Percentiles rank a stretch among this genome's conserved stretches.
These are phyloP conservation scores for Kockiozyma suomiensis DNA, from an alignment of 805 yeast species.

Conservation along the genomic window DNA sequence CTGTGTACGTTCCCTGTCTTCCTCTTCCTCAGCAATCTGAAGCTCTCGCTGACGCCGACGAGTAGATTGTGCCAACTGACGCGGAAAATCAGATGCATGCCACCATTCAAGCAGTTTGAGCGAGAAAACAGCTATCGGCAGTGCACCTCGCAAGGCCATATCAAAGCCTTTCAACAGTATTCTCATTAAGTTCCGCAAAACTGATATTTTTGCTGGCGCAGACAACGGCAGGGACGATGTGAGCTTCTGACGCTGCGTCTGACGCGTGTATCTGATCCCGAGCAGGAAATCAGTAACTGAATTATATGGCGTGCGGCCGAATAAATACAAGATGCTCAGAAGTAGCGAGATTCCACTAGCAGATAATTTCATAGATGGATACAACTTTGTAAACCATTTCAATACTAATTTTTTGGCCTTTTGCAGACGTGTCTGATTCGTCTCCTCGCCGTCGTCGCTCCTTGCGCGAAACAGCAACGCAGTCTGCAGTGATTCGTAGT, in stretches of 20 bases:
- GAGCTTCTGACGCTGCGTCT: conserved; percentile 40
- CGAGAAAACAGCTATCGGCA: conserved; percentile 80
- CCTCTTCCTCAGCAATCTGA: too few species aligned
- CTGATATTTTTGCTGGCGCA: not conserved
- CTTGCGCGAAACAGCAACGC: conserved; percentile 52
- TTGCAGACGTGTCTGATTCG: conserved; percentile 33
- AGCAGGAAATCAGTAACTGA: conserved; percentile 62
- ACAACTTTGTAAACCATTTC: conserved; percentile 55
- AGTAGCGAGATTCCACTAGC: conserved; percentile 55
- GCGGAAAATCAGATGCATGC: conserved; percentile 73
- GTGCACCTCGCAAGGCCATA: conserved; percentile 46
- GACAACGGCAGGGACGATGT: not conserved
- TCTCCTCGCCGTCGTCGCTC: not conserved
- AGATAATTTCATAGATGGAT: conserved; percentile 59
- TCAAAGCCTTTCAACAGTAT: conserved; percentile 5
- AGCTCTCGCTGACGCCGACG: conserved; percentile 26
- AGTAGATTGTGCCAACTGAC: conserved; percentile 46
- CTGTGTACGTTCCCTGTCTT: conserved; percentile 20
- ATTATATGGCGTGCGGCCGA: conserved; percentile 67
- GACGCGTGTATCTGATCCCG: conserved; percentile 65
- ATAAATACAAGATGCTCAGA: conserved; percentile 64
- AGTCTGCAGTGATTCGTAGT: conserved; percentile 66
- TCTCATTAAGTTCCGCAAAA: conserved; percentile 4
- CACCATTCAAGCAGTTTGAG: conserved; percentile 93
- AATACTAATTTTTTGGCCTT: conserved; percentile 35